These are phyloP conservation scores for Nakazawaea ambrosiae DNA, from an alignment of 805 yeast species.

Conservation along the genomic window DNA sequence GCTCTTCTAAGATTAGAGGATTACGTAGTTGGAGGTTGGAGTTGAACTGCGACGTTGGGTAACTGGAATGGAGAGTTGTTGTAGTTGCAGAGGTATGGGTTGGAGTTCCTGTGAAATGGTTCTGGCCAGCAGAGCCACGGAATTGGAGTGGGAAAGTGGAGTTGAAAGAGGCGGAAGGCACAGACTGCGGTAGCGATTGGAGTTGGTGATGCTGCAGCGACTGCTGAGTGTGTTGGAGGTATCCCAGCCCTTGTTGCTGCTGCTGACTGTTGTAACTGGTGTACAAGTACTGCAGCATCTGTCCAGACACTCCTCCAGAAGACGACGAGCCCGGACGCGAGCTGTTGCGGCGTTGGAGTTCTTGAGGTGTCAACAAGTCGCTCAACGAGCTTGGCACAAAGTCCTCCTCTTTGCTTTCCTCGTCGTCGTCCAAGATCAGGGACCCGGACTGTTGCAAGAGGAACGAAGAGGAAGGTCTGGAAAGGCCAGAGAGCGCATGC, in stretches of 20 bases:
- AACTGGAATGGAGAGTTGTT: background rate
- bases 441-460: background rate
- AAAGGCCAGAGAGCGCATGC: background rate
- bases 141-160: no score
- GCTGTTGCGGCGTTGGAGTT: conserved; percentile 59
- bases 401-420: conserved; percentile 54
- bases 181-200: no score
- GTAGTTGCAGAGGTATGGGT: background rate
- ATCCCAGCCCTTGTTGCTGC: no score
- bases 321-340: conserved; percentile 29
- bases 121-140: no score
- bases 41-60: no score
- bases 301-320: conserved; percentile 6
- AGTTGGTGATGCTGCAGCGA: no score
- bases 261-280: no score
- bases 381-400: conserved; percentile 75
- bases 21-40: no score
- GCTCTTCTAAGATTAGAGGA: conserved; percentile 7
- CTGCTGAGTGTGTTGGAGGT: no score
- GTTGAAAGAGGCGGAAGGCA: no score
- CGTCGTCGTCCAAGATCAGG: conserved; percentile 24
- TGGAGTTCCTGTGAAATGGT: no score
- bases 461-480: background rate
- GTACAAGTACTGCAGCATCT: background rate
- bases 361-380: conserved; percentile 81